Percentiles rank a stretch among this genome's conserved stretches.
phyloP scores from a whole-genome alignment of 768 basidiomycete species.

The Agaricus subrufescens region DNA sequence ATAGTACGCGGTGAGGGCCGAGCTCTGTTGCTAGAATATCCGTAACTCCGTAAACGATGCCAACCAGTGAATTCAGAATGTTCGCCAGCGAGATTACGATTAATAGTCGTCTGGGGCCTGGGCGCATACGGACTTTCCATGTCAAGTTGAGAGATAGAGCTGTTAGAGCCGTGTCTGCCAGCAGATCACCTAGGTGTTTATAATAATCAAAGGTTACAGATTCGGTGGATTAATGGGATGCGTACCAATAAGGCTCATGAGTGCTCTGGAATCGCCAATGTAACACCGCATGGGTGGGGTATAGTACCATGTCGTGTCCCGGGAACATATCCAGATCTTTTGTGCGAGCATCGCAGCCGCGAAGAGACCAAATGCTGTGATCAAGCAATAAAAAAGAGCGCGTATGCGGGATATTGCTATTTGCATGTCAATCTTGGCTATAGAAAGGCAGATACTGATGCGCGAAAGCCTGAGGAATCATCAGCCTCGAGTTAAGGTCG shows the following conservation, averaged over 20 bases:
- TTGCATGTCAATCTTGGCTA: slow-evolving; percentile 5
- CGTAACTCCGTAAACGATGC: neutral
- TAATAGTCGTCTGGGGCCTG: neutral
- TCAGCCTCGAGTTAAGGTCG: too few relatives aligned
- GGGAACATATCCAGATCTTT: slow-evolving; percentile 2
- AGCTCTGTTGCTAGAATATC: neutral
- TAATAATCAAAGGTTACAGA: neutral
- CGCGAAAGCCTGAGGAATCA: neutral
- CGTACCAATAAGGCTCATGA: slow-evolving; percentile 3
- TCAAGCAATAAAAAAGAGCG: neutral
- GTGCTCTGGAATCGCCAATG: neutral
- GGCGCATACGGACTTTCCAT: slow-evolving; percentile 5
- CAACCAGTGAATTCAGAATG: slow-evolving; percentile 1
- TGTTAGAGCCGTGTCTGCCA: slow-evolving; percentile 2
- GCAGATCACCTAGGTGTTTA: neutral
- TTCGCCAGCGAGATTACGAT: slow-evolving; percentile 4
- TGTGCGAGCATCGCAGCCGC: neutral
- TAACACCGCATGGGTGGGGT: neutral
- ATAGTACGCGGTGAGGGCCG: neutral
- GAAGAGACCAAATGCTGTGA: slow-evolving; percentile 2
- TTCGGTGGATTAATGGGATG: neutral
- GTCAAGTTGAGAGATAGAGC: neutral
- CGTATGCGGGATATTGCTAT: neutral
- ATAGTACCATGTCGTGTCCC: neutral
- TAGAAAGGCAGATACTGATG: slow-evolving; percentile 4